Evolutionary conservation across 768 basidiomycete species (phyloP), one percentile per base, ranked within the genome.

Genomic region (Kwoniella mangroviensis): DNA sequence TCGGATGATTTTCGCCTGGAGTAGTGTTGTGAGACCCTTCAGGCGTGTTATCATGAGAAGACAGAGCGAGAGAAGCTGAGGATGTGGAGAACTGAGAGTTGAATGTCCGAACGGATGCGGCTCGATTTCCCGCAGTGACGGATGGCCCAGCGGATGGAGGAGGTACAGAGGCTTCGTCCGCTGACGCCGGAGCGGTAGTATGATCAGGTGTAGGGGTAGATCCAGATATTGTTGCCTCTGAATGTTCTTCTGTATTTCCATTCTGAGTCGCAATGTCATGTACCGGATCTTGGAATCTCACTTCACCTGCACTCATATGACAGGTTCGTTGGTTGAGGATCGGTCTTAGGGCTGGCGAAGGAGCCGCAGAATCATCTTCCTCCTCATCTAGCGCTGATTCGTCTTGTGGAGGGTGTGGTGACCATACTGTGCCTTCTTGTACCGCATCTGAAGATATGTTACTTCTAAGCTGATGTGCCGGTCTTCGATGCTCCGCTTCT

Each of bases 71-170:
- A 6, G 74, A 73, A 19, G 68, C 59, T 17, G 74, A 66, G 7
- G 73, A 67, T 12, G 67, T 45, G 5, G 72, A 69, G 17, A n/a
- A 21, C 7, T 57, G 45, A 4, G 72, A 71, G 11, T 60, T 63
- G 21, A 68, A 73, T 5, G 71, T 75, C 19, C 73, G 43, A 12
- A 73, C 42, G 11, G 71, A 75, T 19, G 73, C 76, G 7, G 73
- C 69, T 56, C 76, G 52, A 34, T 65, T 62, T 13, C 65, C 56
- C 0, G 55, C 26, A 21, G 63, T 40, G 24, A 22, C 26, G 4
- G 63, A 28, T 17, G 49, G 4, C 22, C 43, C 49, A 26, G 41
- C 51, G 17, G 58, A 59, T 40, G 52, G 49, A 13, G 62, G 52
- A 63, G 62, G 52, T 6, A 54, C 52, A 24, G 62, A 26, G 26